phyloP scores from a whole-genome alignment of 2,329 filamentous ascomycete species.

The Trichoderma aggressivum region DNA sequence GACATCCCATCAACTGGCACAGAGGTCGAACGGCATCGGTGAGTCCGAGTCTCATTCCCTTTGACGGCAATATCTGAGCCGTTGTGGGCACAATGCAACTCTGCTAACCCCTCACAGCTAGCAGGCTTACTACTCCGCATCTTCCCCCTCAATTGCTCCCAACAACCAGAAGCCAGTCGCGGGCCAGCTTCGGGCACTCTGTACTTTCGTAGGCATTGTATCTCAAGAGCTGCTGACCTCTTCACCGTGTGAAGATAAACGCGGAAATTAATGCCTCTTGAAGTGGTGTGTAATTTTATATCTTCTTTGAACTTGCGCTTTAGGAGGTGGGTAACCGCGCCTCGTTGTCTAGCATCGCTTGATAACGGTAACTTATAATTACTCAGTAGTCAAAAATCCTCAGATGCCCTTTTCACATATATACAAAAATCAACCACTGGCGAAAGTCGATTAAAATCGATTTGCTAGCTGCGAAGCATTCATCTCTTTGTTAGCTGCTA shows the following conservation, averaged over 20 bases:
- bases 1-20: not conserved
- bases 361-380: not conserved
- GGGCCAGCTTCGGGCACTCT: too few relatives aligned
- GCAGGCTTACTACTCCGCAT: not conserved
- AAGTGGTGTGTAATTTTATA: not conserved
- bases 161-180: not conserved
- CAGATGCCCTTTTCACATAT: not conserved
- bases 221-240: not conserved
- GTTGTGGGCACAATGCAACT: not conserved
- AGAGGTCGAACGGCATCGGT: not conserved
- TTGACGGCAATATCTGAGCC: not conserved
- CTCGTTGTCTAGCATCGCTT: not conserved
- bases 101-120: not conserved
- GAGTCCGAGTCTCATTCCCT: not conserved
- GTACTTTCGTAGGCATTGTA: not conserved
- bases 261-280: not conserved
- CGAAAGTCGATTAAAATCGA: not conserved
- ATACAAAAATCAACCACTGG: not conserved
- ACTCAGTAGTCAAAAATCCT: not conserved
- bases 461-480: not conserved
- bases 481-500: not conserved
- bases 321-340: not conserved
- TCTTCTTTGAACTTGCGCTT: not conserved
- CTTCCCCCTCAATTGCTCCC: not conserved
- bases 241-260: not conserved